Percentiles rank a stretch among this genome's conserved stretches.
Evolutionary conservation across 495 filamentous ascomycete genomes (phyloP).

Genomic region (Aspergillus sclerotioniger): DNA sequence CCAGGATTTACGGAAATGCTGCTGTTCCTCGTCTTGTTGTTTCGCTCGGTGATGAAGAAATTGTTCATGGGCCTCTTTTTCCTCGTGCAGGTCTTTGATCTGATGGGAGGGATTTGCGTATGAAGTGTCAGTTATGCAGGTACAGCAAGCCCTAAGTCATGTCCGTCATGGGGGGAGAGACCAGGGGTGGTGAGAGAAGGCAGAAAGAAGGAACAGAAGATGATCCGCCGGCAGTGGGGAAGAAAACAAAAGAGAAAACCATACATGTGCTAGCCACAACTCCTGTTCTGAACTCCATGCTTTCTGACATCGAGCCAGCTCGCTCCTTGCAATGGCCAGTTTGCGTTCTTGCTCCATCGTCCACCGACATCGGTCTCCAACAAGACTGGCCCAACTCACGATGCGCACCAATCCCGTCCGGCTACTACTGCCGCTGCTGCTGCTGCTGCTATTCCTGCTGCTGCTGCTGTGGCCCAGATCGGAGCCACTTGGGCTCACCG

Average conservation of each 20-base stretch:
- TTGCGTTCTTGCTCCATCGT: constrained; percentile 35
- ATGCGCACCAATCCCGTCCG: constrained; percentile 21
- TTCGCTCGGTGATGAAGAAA: constrained; percentile 36
- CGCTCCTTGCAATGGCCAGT: constrained; percentile 28
- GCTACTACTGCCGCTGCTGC: constrained; percentile 8
- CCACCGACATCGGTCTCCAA: constrained; percentile 35
- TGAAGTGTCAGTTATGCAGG: background rate
- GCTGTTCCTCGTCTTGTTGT: constrained; percentile 39
- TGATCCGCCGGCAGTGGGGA: background rate
- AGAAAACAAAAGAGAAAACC: constrained; percentile 12
- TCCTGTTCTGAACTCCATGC: constrained; percentile 48
- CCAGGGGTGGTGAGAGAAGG: background rate
- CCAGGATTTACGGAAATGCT: constrained; percentile 42
- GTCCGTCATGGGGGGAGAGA: background rate
- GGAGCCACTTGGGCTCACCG: constrained; percentile 16
- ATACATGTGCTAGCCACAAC: constrained; percentile 40
- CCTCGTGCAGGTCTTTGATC: constrained; percentile 38
- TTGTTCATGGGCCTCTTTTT: constrained; percentile 38
- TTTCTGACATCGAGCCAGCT: constrained; percentile 40
- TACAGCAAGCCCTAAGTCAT: constrained; percentile 7
- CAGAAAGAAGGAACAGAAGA: constrained; percentile 8
- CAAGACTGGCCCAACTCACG: constrained; percentile 38
- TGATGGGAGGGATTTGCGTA: constrained; percentile 10
- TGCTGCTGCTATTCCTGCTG: background rate
- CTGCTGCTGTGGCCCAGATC: constrained; percentile 10